phyloP scores from a whole-genome alignment of 2,329 filamentous ascomycete genomes.

The Talaromyces marneffei region DNA sequence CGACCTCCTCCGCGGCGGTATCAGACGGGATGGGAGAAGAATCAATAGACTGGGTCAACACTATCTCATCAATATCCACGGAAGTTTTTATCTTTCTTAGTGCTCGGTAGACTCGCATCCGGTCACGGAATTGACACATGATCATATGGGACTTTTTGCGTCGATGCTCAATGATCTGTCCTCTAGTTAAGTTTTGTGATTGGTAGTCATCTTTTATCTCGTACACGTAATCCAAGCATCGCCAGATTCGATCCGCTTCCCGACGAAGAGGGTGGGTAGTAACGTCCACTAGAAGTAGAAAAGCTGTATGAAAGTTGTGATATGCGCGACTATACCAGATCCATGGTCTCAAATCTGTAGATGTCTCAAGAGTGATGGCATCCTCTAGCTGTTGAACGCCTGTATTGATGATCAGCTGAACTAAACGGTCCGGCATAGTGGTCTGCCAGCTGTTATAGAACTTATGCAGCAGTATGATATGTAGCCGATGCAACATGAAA shows the following conservation, averaged over 20 bases:
- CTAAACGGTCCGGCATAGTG: slow-evolving; percentile 49
- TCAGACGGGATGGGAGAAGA: background rate
- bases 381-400: slow-evolving; percentile 52
- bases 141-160: slow-evolving; percentile 57
- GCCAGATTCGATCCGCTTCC: slow-evolving; percentile 63
- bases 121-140: slow-evolving; percentile 55
- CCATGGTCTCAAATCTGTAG: slow-evolving; percentile 53
- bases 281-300: slow-evolving; percentile 63
- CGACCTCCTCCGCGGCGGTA: background rate
- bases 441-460: slow-evolving; percentile 49
- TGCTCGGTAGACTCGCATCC: slow-evolving; percentile 26
- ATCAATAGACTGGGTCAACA: background rate
- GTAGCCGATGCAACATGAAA: slow-evolving; percentile 57
- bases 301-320: slow-evolving; percentile 65
- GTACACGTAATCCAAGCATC: slow-evolving; percentile 67
- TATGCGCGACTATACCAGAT: slow-evolving; percentile 66
- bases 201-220: slow-evolving; percentile 46
- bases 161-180: slow-evolving; percentile 26
- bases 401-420: slow-evolving; percentile 58
- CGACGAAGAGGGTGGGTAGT: slow-evolving; percentile 53
- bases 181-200: slow-evolving; percentile 28
- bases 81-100: slow-evolving; percentile 25
- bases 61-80: slow-evolving; percentile 18
- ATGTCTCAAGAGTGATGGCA: slow-evolving; percentile 50
- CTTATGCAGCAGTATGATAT: slow-evolving; percentile 63